Percentiles rank a stretch among this genome's conserved stretches.
Evolutionary conservation across 1,139 yeast species (phyloP).

Genomic region (Pichia cactophila): DNA sequence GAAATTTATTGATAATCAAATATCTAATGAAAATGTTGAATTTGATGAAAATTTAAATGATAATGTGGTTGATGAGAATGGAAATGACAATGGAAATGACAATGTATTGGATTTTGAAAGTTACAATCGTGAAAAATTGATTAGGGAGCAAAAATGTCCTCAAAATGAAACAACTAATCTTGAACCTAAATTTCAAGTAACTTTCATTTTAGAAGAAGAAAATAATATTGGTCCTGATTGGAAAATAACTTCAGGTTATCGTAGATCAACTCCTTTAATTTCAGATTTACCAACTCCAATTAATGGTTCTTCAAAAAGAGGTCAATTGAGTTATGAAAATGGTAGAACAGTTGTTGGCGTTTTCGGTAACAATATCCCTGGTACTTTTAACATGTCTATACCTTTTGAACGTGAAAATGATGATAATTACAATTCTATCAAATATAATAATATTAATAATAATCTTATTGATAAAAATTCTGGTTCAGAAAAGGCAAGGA

Average conservation of each 20-base stretch:
- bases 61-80: not conserved
- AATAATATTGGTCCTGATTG: slow-evolving; percentile 43
- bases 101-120: slow-evolving; percentile 19
- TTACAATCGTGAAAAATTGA: slow-evolving; percentile 13
- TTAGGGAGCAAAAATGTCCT: not conserved
- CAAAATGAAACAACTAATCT: not conserved
- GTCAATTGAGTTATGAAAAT: slow-evolving; percentile 10
- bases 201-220: slow-evolving; percentile 28
- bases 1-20: slow-evolving; percentile 38
- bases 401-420: not conserved
- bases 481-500: slow-evolving; percentile 31
- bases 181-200: slow-evolving; percentile 18
- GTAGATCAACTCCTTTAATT: slow-evolving; percentile 37
- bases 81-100: not conserved
- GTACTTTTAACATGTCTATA: slow-evolving; percentile 10
- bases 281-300: slow-evolving; percentile 37
- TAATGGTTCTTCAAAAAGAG: slow-evolving; percentile 12
- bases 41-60: slow-evolving; percentile 11
- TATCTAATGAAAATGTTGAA: slow-evolving; percentile 2
- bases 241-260: slow-evolving; percentile 40
- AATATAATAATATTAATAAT: not conserved
- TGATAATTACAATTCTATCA: not conserved
- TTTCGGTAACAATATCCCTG: slow-evolving; percentile 17
- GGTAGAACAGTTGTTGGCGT: slow-evolving; percentile 18
- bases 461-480: too few species aligned